Evolutionary conservation across 73 alveolate species (phyloP).

Genomic region (Stentor roeselii): DNA sequence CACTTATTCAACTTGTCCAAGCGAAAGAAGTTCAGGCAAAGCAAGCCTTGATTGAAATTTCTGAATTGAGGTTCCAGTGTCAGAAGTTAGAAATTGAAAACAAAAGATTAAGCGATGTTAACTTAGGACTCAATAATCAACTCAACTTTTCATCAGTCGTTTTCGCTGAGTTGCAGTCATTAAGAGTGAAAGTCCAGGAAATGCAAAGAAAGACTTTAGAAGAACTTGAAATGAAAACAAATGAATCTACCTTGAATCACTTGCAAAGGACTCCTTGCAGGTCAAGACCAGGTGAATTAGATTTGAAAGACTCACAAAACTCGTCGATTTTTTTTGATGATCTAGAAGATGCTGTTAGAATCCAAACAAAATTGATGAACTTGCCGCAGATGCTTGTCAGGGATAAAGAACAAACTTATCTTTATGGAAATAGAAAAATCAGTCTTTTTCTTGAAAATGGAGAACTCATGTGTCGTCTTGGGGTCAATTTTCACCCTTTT

Average conservation of each 20-base stretch:
- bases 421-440: not conserved
- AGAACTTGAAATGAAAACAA: not conserved
- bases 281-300: not conserved
- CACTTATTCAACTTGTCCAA: not conserved
- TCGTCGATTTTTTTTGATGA: not conserved
- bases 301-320: not conserved
- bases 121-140: not conserved
- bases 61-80: not conserved
- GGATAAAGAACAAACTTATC: not conserved
- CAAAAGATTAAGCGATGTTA: not conserved
- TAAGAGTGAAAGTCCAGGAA: not conserved
- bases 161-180: not conserved
- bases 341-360: not conserved
- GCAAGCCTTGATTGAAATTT: not conserved
- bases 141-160: not conserved
- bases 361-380: not conserved
- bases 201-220: not conserved
- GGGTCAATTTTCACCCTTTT: not conserved
- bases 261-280: not conserved
- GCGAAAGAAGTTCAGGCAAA: not conserved
- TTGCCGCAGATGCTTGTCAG: not conserved
- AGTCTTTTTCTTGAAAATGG: not conserved
- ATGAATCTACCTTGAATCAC: not conserved
- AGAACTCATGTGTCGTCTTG: not conserved
- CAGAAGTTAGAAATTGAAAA: not conserved